Evolutionary conservation across 2,329 filamentous ascomycete genomes (phyloP).

Genomic region (Dactylellina haptotyla): DNA sequence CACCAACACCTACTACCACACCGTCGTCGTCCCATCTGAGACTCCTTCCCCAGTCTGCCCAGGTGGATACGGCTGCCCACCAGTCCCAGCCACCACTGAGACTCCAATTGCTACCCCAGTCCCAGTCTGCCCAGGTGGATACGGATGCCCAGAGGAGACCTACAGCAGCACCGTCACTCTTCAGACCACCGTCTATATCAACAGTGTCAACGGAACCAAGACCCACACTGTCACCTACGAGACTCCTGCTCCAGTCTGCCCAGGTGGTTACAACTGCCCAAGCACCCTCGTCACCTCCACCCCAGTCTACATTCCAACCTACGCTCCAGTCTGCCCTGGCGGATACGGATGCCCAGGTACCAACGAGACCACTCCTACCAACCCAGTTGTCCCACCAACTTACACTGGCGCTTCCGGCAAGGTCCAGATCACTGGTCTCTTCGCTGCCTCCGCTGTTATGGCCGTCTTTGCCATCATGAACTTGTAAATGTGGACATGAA

Average conservation of each 20-base stretch:
- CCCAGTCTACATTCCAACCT: conserved; percentile 32
- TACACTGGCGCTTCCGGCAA: conserved; percentile 52
- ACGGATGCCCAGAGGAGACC: conserved; percentile 38
- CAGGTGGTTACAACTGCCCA: conserved; percentile 39
- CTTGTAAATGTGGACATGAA: conserved; percentile 54
- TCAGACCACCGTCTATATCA: conserved; percentile 43
- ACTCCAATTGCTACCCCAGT: conserved; percentile 22
- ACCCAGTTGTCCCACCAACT: conserved; percentile 41
- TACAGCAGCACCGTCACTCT: conserved; percentile 48
- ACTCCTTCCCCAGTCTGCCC: conserved; percentile 31
- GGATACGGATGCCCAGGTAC: conserved; percentile 46
- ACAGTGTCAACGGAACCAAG: conserved; percentile 25
- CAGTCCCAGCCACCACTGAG: conserved; percentile 27
- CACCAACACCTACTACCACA: conserved; percentile 34
- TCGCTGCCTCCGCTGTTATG: conserved; percentile 49
- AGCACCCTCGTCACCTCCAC: conserved; percentile 17
- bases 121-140: conserved; percentile 24
- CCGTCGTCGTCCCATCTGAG: conserved; percentile 30
- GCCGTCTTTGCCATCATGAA: conserved; percentile 53
- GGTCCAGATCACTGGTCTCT: conserved; percentile 51
- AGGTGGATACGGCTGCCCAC: conserved; percentile 40
- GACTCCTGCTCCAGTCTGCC: conserved; percentile 38
- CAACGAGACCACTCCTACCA: conserved; percentile 44
- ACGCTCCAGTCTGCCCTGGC: conserved; percentile 48
- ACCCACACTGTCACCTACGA: conserved; percentile 44